These are phyloP conservation scores for Corylus americana DNA, from an alignment of 306 rosid species.

Conservation along the genomic window DNA sequence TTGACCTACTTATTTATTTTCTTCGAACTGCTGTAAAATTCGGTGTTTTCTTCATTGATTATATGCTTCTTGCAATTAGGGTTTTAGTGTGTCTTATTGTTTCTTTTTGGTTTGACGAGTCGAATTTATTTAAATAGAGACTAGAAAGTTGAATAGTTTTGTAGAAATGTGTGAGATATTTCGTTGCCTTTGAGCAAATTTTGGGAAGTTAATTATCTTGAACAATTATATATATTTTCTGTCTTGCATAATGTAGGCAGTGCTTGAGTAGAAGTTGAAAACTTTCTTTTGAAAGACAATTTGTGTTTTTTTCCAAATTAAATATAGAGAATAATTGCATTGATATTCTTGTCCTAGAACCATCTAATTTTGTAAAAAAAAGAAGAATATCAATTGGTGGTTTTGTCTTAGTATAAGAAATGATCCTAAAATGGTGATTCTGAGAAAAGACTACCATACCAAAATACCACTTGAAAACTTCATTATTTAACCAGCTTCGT, in stretches of 20 bases:
- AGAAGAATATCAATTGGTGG: background rate
- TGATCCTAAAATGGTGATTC: background rate
- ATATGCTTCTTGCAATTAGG: slow-evolving; percentile 10
- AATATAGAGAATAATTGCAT: background rate
- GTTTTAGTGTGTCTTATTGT: slow-evolving; percentile 4
- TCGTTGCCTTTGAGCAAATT: background rate
- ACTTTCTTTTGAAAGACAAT: no score
- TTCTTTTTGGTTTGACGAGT: background rate
- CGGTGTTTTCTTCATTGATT: background rate
- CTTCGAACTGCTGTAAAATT: background rate
- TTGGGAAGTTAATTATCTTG: background rate
- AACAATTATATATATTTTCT: no score
- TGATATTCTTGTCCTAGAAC: background rate
- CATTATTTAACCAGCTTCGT: background rate
- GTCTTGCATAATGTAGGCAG: no score
- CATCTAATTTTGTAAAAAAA: background rate
- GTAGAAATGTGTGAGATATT: background rate
- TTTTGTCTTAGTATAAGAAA: background rate
- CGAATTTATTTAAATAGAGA: background rate
- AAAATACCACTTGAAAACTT: background rate
- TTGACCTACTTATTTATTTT: background rate
- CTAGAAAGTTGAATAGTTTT: background rate
- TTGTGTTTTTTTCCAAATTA: no score
- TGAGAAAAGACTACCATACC: background rate
- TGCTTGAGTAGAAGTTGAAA: no score